phyloP scores from a whole-genome alignment of 306 rosid species.

The Vigna radiata region DNA sequence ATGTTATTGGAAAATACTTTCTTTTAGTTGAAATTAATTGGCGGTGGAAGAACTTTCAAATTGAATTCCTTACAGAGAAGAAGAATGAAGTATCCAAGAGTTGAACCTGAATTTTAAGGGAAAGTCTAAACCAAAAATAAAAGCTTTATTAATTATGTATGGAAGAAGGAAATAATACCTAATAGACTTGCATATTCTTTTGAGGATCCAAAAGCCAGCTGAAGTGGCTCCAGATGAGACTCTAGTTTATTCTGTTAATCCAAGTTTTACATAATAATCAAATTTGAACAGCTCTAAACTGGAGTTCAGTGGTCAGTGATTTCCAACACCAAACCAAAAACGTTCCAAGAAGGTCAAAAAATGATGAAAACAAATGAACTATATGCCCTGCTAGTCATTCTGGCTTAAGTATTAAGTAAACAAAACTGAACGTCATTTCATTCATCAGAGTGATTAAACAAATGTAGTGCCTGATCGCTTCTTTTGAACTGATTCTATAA shows the following conservation, averaged over 20 bases:
- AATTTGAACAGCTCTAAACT: background rate
- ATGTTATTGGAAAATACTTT: too few relatives aligned
- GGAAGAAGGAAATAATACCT: background rate
- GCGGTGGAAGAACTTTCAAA: too few relatives aligned
- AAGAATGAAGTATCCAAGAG: too few relatives aligned
- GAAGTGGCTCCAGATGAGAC: background rate
- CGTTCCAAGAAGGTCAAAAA: background rate
- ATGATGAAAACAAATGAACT: background rate
- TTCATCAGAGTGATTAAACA: background rate
- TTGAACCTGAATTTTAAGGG: too few relatives aligned
- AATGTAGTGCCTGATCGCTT: background rate
- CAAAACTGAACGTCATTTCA: background rate
- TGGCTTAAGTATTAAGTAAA: background rate
- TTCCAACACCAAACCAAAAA: background rate
- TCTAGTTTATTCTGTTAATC: background rate
- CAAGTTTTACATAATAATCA: background rate
- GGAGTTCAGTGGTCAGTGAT: background rate
- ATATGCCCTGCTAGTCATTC: constrained; percentile 1
- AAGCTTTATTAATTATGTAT: background rate
- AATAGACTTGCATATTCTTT: background rate
- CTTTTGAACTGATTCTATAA: constrained; percentile 38
- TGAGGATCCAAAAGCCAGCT: background rate
- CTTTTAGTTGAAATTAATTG: too few relatives aligned
- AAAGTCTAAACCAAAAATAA: too few relatives aligned
- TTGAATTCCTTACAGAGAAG: too few relatives aligned